Evolutionary conservation across 2,329 filamentous ascomycete genomes (phyloP).

Genomic region (Botrytis cinerea): DNA sequence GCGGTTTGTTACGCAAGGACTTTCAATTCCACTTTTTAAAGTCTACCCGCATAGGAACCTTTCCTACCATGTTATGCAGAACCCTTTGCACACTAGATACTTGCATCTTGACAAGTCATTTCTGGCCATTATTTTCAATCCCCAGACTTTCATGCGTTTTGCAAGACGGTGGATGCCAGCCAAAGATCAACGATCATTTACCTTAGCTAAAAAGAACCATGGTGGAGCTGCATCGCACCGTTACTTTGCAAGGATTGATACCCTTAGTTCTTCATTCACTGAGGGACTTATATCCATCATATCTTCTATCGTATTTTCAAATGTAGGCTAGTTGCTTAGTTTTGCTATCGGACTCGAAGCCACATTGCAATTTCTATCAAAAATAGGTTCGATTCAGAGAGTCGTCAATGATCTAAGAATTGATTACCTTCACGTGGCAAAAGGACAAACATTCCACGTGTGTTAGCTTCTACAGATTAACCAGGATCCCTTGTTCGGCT

Average conservation of each 20-base stretch:
- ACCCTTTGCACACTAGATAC: neutral
- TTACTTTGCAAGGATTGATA: neutral
- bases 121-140: neutral
- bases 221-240: neutral
- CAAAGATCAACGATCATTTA: neutral
- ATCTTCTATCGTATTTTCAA: conserved; percentile 6
- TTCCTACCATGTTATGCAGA: conserved; percentile 2
- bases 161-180: neutral
- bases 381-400: conserved; percentile 4
- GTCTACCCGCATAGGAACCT: neutral
- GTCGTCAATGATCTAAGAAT: neutral
- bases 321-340: neutral
- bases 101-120: neutral
- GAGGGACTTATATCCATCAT: neutral
- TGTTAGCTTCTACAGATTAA: neutral
- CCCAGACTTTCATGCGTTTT: neutral
- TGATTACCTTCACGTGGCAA: neutral
- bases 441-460: neutral
- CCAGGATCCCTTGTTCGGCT: conserved; percentile 14
- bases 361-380: neutral
- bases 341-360: conserved; percentile 6
- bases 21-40: neutral
- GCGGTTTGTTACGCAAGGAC: conserved; percentile 2
- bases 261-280: neutral
- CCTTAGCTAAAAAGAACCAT: neutral